phyloP scores from a whole-genome alignment of 2,329 filamentous ascomycete genomes.

The Colletotrichum sp. region DNA sequence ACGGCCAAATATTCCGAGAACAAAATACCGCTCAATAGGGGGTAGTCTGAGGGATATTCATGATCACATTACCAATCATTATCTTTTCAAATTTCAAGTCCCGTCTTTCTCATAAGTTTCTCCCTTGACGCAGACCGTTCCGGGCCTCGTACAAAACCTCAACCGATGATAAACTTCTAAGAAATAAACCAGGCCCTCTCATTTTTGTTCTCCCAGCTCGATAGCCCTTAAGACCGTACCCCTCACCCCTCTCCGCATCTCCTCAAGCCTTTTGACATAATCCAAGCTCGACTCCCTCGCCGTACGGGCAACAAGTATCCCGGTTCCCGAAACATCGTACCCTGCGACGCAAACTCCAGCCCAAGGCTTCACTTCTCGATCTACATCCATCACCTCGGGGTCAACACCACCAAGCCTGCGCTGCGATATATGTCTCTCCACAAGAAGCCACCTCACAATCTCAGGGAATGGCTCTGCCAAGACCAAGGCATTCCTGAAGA shows the following conservation, averaged over 20 bases:
- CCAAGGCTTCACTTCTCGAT: not conserved
- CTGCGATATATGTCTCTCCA: constrained; percentile 1
- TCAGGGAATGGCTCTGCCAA: constrained; percentile 1
- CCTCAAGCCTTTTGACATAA: not conserved
- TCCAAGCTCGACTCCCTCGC: not conserved
- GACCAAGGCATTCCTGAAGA: constrained; percentile 2
- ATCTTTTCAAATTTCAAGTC: fast-evolving
- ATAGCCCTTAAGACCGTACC: not conserved
- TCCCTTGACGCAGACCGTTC: too few species aligned
- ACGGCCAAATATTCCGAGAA: not conserved
- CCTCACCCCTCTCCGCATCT: not conserved
- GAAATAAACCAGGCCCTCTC: not conserved
- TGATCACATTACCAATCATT: not conserved
- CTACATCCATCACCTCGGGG: not conserved
- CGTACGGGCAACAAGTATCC: not conserved
- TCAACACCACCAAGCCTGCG: not conserved
- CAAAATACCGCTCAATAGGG: fast-evolving
- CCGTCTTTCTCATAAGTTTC: not conserved
- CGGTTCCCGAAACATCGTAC: not conserved
- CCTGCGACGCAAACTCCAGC: not conserved
- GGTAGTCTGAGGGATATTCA: not conserved
- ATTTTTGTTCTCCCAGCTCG: not conserved
- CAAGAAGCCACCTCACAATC: constrained; percentile 21
- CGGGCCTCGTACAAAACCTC: too few species aligned
- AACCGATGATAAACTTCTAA: not conserved